Evolutionary conservation across 1,139 yeast genomes (phyloP).

Genomic region (Debaryomyces udenii): DNA sequence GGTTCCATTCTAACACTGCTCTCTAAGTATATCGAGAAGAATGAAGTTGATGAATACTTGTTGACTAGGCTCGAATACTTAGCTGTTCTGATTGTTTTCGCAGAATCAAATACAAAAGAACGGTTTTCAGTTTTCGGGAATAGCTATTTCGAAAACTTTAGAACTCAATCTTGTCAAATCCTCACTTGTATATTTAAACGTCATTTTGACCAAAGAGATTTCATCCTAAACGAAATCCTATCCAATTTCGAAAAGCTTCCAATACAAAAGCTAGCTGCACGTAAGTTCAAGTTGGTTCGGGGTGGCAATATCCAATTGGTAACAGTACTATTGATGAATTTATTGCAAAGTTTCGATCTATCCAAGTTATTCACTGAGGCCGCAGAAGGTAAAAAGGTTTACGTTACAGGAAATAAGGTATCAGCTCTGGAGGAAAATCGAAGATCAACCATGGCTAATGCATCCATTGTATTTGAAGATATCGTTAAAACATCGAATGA

Average conservation of each 20-base stretch:
- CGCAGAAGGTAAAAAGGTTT: conserved; percentile 8
- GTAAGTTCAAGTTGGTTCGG: conserved; percentile 44
- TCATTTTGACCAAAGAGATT: conserved; percentile 55
- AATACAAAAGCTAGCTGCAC: conserved; percentile 40
- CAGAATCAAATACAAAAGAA: conserved; percentile 25
- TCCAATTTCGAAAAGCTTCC: conserved; percentile 53
- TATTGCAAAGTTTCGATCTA: conserved; percentile 48
- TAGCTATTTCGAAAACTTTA: conserved; percentile 28
- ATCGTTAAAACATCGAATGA: conserved; percentile 26
- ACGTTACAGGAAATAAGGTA: conserved; percentile 9
- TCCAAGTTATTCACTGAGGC: conserved; percentile 10
- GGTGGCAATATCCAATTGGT: conserved; percentile 54
- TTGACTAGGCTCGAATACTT: conserved; percentile 57
- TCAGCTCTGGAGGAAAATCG: conserved; percentile 13
- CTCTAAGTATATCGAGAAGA: conserved; percentile 18
- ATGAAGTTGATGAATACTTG: conserved; percentile 45
- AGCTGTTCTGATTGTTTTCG: conserved; percentile 41
- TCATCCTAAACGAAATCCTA: conserved; percentile 63
- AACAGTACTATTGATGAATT: conserved; percentile 45
- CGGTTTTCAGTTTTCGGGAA: conserved; percentile 18
- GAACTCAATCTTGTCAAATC: conserved; percentile 37
- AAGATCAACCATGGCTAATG: conserved; percentile 11
- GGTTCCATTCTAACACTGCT: conserved; percentile 15
- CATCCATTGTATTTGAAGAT: conserved; percentile 11
- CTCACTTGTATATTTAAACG: conserved; percentile 48